Conservation (phyloP, 106 monocot species). For the Allium fistulosum region DNA sequence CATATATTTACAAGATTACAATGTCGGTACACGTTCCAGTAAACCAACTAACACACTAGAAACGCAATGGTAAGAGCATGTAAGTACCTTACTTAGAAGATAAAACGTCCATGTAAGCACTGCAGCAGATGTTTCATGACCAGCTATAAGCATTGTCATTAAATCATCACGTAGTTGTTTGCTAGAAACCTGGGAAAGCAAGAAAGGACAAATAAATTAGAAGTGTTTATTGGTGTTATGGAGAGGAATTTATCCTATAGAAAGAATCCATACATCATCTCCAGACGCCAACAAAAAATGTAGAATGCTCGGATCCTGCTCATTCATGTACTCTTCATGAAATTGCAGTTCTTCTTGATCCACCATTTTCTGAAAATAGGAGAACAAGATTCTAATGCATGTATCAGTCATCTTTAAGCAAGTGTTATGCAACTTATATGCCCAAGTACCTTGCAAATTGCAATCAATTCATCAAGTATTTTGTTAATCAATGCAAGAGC, state of each 20-base stretch:
- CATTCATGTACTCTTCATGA: slow-evolving; percentile 94
- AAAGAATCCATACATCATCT: slow-evolving; percentile 62
- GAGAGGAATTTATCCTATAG: not conserved
- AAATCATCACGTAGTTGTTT: slow-evolving; percentile 98
- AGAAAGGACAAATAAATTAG: not conserved
- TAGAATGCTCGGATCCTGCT: slow-evolving; percentile 99
- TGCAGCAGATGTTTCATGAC: slow-evolving; percentile 98
- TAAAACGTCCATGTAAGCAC: slow-evolving; percentile 99
- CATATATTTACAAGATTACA: too few species aligned
- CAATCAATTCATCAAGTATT: slow-evolving; percentile 73
- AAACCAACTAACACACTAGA: too few species aligned
- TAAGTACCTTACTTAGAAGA: slow-evolving; percentile 78
- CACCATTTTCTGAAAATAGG: slow-evolving; percentile 66
- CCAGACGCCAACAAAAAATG: slow-evolving; percentile 96
- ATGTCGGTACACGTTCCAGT: too few species aligned
- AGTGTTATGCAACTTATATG: not conserved
- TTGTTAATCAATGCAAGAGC: slow-evolving; percentile 74
- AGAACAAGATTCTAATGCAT: not conserved
- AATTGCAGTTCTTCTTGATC: slow-evolving; percentile 93
- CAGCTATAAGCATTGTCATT: slow-evolving; percentile 99
- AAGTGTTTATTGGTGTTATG: too few species aligned
- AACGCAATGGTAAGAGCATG: too few species aligned
- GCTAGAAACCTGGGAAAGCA: slow-evolving; percentile 66
- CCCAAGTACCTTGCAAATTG: slow-evolving; percentile 73
- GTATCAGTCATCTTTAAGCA: not conserved